Evolutionary conservation across 305 asterid genomes (phyloP).

Genomic region (Rubia peregrina): DNA sequence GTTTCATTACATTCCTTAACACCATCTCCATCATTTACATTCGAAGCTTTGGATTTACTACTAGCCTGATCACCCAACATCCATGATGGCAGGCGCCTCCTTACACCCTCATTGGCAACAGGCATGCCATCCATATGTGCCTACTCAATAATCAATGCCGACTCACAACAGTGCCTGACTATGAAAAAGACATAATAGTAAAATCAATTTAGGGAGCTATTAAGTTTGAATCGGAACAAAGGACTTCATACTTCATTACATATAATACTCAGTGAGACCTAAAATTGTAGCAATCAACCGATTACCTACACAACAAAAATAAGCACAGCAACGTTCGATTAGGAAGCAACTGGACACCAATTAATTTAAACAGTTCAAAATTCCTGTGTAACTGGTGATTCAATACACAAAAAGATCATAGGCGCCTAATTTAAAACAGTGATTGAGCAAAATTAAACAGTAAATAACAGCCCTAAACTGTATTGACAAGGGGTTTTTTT

Average conservation of each 20-base stretch:
- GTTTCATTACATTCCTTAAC: conserved; percentile 7
- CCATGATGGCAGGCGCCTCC: conserved; percentile 20
- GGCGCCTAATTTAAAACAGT: neutral
- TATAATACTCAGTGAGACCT: neutral
- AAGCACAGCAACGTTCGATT: neutral
- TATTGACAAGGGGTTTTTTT: neutral
- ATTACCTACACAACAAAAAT: neutral
- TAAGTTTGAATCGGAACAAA: neutral
- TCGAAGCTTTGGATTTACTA: neutral
- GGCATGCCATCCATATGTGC: neutral
- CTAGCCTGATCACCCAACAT: conserved; percentile 10
- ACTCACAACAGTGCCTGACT: neutral
- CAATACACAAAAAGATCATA: neutral
- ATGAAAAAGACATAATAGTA: neutral
- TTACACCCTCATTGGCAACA: conserved; percentile 6
- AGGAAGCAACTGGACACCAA: neutral
- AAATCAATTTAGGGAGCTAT: neutral
- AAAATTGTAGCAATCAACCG: neutral
- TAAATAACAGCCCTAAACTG: neutral
- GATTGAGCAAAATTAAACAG: neutral
- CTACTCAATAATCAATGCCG: neutral
- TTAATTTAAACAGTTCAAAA: neutral
- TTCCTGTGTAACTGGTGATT: neutral
- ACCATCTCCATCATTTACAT: neutral
- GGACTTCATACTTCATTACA: neutral